Conservation (phyloP, 345 rosid species). For the Conringia planisiliqua region DNA sequence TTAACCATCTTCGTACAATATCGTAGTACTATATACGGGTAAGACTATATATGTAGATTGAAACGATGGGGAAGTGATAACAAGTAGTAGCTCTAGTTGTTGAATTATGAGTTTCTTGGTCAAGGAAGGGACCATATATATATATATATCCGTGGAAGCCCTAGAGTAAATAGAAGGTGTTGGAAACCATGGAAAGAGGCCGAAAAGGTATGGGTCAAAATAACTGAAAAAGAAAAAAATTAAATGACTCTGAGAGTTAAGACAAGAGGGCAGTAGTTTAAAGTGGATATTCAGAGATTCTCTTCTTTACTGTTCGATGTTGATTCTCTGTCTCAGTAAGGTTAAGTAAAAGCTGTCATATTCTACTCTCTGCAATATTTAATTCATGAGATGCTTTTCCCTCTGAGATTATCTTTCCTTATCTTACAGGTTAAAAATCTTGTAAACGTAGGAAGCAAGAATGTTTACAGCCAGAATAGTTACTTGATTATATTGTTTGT, state of each 20-base stretch:
- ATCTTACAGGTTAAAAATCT: background rate
- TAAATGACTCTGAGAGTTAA: conserved; percentile 24
- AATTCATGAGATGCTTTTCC: background rate
- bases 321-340: conserved; percentile 28
- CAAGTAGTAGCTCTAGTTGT: background rate
- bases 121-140: conserved; percentile 20
- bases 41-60: background rate
- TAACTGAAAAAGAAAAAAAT: conserved; percentile 33
- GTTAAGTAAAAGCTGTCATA: conserved; percentile 24
- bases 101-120: conserved; percentile 23
- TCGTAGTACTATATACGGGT: background rate
- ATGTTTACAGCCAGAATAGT: background rate
- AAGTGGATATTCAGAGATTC: conserved; percentile 50
- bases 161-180: conserved; percentile 25
- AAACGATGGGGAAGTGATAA: background rate
- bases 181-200: conserved; percentile 24
- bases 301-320: conserved; percentile 31
- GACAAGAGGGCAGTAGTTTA: conserved; percentile 56
- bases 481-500: background rate
- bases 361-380: background rate
- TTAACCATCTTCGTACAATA: conserved; percentile 43
- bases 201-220: conserved; percentile 66
- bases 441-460: conserved; percentile 4
- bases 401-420: background rate
- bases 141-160: conserved; percentile 30